Base-by-base conservation (phyloP, 495 filamentous ascomycete genomes). In the Penicillium fimorum region DNA sequence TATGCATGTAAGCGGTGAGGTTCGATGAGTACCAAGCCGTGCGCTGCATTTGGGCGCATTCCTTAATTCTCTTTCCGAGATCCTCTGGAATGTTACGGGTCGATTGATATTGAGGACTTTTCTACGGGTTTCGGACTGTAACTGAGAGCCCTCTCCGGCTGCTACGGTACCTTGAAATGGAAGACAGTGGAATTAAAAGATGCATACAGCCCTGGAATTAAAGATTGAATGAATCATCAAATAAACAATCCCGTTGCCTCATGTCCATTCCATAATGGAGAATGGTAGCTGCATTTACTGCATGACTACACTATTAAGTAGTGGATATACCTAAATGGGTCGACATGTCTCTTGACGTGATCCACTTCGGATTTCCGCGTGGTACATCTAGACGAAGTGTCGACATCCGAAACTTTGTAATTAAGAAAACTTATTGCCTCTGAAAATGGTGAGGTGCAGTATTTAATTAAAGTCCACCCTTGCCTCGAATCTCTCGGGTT, bases 391-490 rank as follows among this genome's bases (percentile, higher is more conserved):
- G 4, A 12, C 2, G 2, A 22, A 45, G 42, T 47, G 24, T 53
- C 53, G 57, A 56, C 22, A 22, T n/a, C n/a, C n/a, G 22, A 22
- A 22, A 22, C 22, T 22, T 22, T 22, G 22, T 22, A 22, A 22
- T n/a, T n/a, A n/a, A n/a, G n/a, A n/a, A n/a, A n/a, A n/a, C n/a
- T n/a, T n/a, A n/a, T n/a, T n/a, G n/a, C n/a, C n/a, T n/a, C n/a
- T n/a, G n/a, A n/a, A n/a, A 51, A 40, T 40, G 15, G 35, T 25
- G 48, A 51, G 48, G 15, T 40, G 48, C 50, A 38, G 42, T 46
- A 46, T 54, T 54, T 54, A 54, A 54, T 54, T 47, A 53, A 45
- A 53, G 27, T 43, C 40, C 48, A 55, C 65, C 65, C 65, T 68
- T 68, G 55, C 65, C 62, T 61, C 50, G 53, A 57, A 42, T 61